Percentiles rank a stretch among this genome's conserved stretches.
Evolutionary conservation across 371 early-diverging fungal species (phyloP).

Genomic region (Mycotypha africana): DNA sequence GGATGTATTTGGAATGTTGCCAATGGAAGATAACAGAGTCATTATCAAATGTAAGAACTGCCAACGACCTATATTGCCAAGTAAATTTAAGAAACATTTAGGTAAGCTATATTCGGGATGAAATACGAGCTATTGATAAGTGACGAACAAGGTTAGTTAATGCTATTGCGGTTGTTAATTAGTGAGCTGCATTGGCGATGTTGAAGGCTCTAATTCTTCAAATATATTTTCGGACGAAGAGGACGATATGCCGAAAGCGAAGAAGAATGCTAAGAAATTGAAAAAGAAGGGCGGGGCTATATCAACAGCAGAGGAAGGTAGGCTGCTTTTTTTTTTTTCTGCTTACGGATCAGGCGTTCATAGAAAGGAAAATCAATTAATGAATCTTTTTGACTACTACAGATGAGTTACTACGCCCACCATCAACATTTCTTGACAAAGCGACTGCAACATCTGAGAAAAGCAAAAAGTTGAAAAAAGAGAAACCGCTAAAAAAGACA

Average conservation of each 20-base stretch:
- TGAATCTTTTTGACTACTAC: too few species aligned
- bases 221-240: conserved; percentile 8
- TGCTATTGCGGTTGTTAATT: too few species aligned
- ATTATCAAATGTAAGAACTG: conserved; percentile 38
- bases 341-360: too few species aligned
- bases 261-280: conserved; percentile 4
- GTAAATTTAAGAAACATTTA: conserved; percentile 32
- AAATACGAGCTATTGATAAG: conserved; percentile 9
- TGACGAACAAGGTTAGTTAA: too few species aligned
- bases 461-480: conserved; percentile 16
- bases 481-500: conserved; percentile 20
- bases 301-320: too few species aligned
- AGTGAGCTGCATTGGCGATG: too few species aligned
- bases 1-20: conserved; percentile 34
- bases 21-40: conserved; percentile 41
- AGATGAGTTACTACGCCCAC: too few species aligned
- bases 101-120: conserved; percentile 29
- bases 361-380: too few species aligned
- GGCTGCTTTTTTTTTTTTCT: too few species aligned
- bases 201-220: neutral
- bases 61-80: conserved; percentile 29
- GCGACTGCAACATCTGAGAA: conserved; percentile 34
- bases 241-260: conserved; percentile 5
- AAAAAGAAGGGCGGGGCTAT: conserved; percentile 2
- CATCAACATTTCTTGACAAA: conserved; percentile 21